A percentile compares a stretch with the other conserved stretches of the same genome.
phyloP scores from a whole-genome alignment of 768 basidiomycete genomes.

The Candolleomyces aberdarensis region DNA sequence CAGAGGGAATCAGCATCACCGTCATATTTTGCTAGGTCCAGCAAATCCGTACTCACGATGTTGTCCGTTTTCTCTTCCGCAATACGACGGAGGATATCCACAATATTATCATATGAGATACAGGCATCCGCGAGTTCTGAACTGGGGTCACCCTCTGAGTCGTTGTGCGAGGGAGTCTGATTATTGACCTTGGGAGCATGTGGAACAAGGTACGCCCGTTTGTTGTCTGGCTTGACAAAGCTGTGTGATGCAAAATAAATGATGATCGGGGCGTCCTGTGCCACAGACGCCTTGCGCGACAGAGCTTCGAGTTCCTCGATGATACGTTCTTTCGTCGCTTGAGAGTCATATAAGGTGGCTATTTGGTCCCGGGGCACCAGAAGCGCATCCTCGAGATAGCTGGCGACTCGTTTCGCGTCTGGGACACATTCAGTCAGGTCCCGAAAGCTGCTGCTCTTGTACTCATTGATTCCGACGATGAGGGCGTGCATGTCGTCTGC shows the following conservation, averaged over 20 bases:
- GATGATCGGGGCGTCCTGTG: background rate
- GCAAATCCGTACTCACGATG: background rate
- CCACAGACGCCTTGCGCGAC: background rate
- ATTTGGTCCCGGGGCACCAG: background rate
- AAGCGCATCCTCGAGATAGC: background rate
- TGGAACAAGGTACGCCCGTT: background rate
- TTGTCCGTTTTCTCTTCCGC: background rate
- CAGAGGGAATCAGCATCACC: background rate
- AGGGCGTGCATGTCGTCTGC: conserved; percentile 1
- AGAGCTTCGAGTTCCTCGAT: background rate
- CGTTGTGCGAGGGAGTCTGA: too few species aligned
- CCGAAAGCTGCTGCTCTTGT: background rate
- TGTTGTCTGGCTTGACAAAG: background rate
- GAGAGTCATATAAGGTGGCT: background rate
- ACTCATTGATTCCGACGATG: background rate
- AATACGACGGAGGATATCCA: background rate
- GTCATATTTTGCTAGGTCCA: background rate
- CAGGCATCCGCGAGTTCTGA: background rate
- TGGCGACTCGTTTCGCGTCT: background rate
- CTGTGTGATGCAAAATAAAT: background rate
- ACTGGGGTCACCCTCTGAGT: background rate
- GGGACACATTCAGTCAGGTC: background rate
- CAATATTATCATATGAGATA: background rate
- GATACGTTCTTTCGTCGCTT: background rate
- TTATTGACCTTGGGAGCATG: background rate